Percentiles rank a stretch among this genome's conserved stretches.
Conservation (phyloP, 2,329 filamentous ascomycete species). For the Colletotrichum sp. region DNA sequence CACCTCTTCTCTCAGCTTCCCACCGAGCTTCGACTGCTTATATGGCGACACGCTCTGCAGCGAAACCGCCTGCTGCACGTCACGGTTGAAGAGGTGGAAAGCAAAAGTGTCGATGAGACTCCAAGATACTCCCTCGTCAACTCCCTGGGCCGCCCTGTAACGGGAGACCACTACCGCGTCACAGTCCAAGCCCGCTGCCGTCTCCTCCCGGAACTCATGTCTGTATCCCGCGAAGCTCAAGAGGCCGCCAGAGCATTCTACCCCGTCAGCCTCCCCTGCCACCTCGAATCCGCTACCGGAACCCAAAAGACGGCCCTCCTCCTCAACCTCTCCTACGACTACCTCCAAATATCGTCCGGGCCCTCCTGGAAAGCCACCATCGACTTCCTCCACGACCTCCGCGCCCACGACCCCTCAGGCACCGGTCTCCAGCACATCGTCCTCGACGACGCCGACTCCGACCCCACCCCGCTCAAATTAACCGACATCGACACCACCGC, state of each 20-base stretch:
- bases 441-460: background rate
- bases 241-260: background rate
- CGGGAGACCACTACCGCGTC: background rate
- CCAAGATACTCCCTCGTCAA: background rate
- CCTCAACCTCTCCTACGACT: conserved; percentile 2
- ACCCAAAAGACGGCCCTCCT: background rate
- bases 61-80: background rate
- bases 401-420: background rate
- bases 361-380: background rate
- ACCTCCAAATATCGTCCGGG: background rate
- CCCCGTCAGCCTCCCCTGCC: background rate
- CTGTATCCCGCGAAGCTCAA: background rate
- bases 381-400: conserved; percentile 13
- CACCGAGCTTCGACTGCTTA: background rate
- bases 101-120: no score
- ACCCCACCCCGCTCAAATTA: background rate
- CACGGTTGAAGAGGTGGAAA: background rate
- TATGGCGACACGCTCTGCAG: background rate
- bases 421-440: background rate
- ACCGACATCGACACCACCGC: background rate
- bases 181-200: background rate
- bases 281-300: background rate
- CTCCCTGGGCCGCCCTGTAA: background rate
- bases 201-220: background rate
- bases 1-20: background rate